phyloP scores from a whole-genome alignment of 2,329 filamentous ascomycete genomes.

The Aspergillus sp. region DNA sequence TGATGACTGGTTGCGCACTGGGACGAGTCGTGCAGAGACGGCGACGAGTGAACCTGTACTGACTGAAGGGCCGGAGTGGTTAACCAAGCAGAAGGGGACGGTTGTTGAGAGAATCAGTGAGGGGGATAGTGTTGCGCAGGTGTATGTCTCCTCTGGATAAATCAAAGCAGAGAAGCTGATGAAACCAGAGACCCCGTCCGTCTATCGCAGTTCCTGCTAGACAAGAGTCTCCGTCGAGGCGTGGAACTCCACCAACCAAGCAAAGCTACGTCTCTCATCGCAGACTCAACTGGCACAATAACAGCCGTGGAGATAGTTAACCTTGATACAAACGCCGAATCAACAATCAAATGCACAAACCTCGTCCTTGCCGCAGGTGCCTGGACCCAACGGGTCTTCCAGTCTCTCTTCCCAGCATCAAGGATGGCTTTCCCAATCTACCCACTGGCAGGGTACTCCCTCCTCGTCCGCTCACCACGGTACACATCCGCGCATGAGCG shows the following conservation, averaged over 20 bases:
- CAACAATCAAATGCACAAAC: slow-evolving; percentile 58
- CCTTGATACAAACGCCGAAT: slow-evolving; percentile 27
- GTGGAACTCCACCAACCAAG: slow-evolving; percentile 68
- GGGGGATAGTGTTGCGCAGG: slow-evolving; percentile 62
- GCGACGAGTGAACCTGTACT: slow-evolving; percentile 41
- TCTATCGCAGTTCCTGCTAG: slow-evolving; percentile 66
- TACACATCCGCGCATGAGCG: slow-evolving; percentile 31
- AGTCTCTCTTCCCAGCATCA: slow-evolving; percentile 61
- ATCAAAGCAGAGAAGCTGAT: not conserved
- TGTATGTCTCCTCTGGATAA: slow-evolving; percentile 46
- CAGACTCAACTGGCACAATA: slow-evolving; percentile 52
- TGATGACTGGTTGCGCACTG: slow-evolving; percentile 67
- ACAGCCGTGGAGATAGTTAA: slow-evolving; percentile 54
- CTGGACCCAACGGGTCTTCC: slow-evolving; percentile 69
- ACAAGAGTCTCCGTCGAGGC: slow-evolving; percentile 57
- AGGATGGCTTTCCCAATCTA: slow-evolving; percentile 55
- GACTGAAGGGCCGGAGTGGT: slow-evolving; percentile 55
- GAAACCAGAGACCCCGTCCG: slow-evolving; percentile 60
- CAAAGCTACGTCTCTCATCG: slow-evolving; percentile 52
- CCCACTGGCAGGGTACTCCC: slow-evolving; percentile 68
- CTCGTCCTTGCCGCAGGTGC: slow-evolving; percentile 68
- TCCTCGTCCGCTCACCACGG: slow-evolving; percentile 64
- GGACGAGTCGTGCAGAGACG: slow-evolving; percentile 60
- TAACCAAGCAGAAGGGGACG: slow-evolving; percentile 56
- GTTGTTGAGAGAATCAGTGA: slow-evolving; percentile 62